Conservation (phyloP, 495 filamentous ascomycete species). For the Terfezia boudieri region DNA sequence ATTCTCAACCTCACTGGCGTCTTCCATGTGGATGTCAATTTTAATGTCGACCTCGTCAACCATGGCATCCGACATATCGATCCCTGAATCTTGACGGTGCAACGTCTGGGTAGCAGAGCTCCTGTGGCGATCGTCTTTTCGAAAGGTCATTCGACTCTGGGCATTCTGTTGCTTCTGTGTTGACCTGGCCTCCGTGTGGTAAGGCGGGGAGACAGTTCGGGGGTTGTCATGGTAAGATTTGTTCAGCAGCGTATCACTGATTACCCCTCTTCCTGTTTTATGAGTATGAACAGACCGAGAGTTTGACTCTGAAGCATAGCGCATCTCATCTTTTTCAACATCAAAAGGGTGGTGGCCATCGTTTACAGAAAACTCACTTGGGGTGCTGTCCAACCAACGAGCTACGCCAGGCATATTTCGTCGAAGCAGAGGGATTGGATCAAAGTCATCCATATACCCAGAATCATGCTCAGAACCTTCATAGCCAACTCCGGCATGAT, state of each 20-base stretch:
- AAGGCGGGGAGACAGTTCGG: too few relatives aligned
- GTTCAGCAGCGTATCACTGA: too few relatives aligned
- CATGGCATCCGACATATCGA: background rate
- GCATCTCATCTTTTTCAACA: background rate
- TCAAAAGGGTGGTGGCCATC: background rate
- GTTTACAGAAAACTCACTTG: background rate
- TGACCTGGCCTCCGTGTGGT: too few relatives aligned
- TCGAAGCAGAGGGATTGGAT: background rate
- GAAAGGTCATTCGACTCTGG: too few relatives aligned
- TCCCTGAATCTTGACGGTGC: background rate
- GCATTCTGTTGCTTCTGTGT: too few relatives aligned
- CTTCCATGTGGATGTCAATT: background rate
- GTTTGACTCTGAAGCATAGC: too few relatives aligned
- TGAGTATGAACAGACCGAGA: too few relatives aligned
- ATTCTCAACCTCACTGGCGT: background rate
- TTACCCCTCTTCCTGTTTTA: too few relatives aligned
- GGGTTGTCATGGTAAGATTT: too few relatives aligned
- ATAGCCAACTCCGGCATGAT: background rate
- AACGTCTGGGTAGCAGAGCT: background rate
- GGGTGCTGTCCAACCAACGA: background rate
- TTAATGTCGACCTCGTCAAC: background rate
- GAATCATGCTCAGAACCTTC: background rate
- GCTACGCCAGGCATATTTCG: background rate
- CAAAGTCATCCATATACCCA: background rate
- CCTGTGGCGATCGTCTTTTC: too few relatives aligned